Base-by-base conservation (phyloP, 495 filamentous ascomycete genomes). In the Talaromyces liani region DNA sequence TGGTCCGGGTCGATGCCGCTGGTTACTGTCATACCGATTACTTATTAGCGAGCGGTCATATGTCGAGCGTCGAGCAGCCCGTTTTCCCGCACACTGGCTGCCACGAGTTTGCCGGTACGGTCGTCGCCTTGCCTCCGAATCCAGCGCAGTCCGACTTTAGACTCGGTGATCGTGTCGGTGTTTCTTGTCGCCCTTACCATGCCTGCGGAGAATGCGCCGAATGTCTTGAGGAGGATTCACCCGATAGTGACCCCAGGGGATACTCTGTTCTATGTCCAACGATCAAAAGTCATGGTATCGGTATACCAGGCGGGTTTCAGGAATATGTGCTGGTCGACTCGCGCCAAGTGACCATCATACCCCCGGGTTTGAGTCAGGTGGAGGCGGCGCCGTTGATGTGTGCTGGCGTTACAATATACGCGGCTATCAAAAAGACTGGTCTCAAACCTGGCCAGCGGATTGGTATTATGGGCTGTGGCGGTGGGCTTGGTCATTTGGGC, bases 381-480 rank as follows among this genome's bases (percentile, higher is more conserved):
- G 75, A 73, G 6, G 83, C 83, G 36, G 83, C 82, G 16, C 83
- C 85, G 20, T 69, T 87, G 33, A 82, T 81, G 27, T 87, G 83
- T 65, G 84, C 84, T 0, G 84, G 85, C 1, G 65, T 80, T 49
- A 86, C 84, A 14, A 72, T 81, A 9, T 86, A 77, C 70, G 68
- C 81, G 18, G 83, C 73, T 3, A 68, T 86, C n/a, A 45, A 73
- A 55, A 72, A 75, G 65, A 68, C 81, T 4, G 78, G 65, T 6
- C 66, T 85, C 63, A 68, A 70, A 61, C 63, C 66, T 54, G 82
- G 82, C 1, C 70, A 84, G 68, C 80, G 76, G 71, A 34, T 86
- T 14, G 84, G 12, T 74, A 76, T 91, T 65, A 80, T 85, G 29
- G 87, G 87, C 29, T 86, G 87, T 3, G 85, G 84, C n/a, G 84